Base-by-base conservation (phyloP, 306 rosid species). In the Mimosa bimucronata region DNA sequence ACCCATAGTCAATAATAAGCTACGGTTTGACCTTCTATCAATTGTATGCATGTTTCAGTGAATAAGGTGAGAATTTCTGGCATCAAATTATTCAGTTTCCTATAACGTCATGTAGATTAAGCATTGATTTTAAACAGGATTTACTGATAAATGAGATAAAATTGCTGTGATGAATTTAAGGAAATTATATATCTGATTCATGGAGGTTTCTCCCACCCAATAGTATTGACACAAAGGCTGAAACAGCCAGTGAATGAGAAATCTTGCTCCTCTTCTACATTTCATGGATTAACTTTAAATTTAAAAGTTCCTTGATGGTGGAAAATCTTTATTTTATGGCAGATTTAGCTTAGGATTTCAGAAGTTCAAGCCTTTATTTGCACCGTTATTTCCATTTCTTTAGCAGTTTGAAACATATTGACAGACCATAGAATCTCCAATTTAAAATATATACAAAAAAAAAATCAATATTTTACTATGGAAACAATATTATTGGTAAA, bases 391-490 rank as follows among this genome's bases (percentile, higher is more conserved):
- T 19, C 8, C 21, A 53, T 19, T 21, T 38, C 28, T n/a, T 40
- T 40, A 53, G 57, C 4, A 55, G 16, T 74, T 74, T 55, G 23
- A n/a, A 61, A 77, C 38, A 52, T 23, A 64, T 45, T 23, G 13
- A 73, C 10, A 45, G 73, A 50, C 64, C 42, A 42, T 40, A 52
- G 74, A 73, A 38, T 18, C 40, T 41, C 69, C 79, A 41, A 61
- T 30, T 23, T 28, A 1, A 82, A 81, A 15, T 18, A 15, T 6
- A 50, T 26, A 14, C 70, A 37, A 53, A 53, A 53, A 14, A 30
- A n/a, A 11, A 60, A 62, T 74, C 55, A 71, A 74, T 52, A 78
- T 50, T 50, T 73, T 34, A 69, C 65, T n/a, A 19, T 25, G 41
- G 31, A 66, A 53, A 79, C 4, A 25, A 61, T 26, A 12, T 67